Percentiles rank a stretch among this genome's conserved stretches.
phyloP scores from a whole-genome alignment of 2,329 filamentous ascomycete species.

The Fusarium solani-melongenae region DNA sequence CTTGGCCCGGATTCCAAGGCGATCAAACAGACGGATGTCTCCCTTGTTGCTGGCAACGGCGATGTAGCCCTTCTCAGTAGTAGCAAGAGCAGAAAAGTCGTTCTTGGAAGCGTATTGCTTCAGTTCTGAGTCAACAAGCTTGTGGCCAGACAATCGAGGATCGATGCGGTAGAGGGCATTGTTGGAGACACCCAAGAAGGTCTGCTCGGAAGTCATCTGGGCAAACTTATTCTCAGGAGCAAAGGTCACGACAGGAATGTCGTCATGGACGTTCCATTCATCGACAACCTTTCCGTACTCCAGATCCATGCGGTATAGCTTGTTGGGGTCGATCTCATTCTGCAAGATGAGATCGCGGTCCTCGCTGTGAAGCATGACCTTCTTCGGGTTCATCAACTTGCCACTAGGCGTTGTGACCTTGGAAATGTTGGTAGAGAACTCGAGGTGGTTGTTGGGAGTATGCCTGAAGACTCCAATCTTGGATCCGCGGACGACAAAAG shows the following conservation, averaged over 20 bases:
- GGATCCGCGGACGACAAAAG: conserved; percentile 94
- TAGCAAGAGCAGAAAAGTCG: conserved; percentile 93
- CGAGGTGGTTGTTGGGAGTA: conserved; percentile 88
- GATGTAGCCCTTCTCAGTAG: conserved; percentile 96
- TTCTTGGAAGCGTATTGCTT: conserved; percentile 99
- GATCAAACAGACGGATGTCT: conserved; percentile 95
- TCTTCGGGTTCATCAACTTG: conserved; percentile 91
- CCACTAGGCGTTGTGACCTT: conserved; percentile 92
- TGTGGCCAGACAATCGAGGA: conserved; percentile 87
- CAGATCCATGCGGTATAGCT: conserved; percentile 95
- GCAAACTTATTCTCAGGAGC: conserved; percentile 97
- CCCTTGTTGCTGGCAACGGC: conserved; percentile 98
- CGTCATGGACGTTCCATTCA: conserved; percentile 98
- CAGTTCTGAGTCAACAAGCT: conserved; percentile 90
- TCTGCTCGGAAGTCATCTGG: conserved; percentile 95
- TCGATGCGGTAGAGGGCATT: conserved; percentile 96
- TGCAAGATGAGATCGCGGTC: conserved; percentile 92
- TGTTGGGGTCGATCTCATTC: conserved; percentile 84
- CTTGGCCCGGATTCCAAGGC: conserved; percentile 96
- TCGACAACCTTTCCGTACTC: conserved; percentile 98
- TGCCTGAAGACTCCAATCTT: conserved; percentile 99
- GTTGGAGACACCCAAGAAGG: conserved; percentile 91
- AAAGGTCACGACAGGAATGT: conserved; percentile 92
- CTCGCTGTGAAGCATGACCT: conserved; percentile 94
- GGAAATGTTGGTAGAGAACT: conserved; percentile 97